Evolutionary conservation across 768 basidiomycete species (phyloP).

Genomic region (Dictyophora rubrovolvata): DNA sequence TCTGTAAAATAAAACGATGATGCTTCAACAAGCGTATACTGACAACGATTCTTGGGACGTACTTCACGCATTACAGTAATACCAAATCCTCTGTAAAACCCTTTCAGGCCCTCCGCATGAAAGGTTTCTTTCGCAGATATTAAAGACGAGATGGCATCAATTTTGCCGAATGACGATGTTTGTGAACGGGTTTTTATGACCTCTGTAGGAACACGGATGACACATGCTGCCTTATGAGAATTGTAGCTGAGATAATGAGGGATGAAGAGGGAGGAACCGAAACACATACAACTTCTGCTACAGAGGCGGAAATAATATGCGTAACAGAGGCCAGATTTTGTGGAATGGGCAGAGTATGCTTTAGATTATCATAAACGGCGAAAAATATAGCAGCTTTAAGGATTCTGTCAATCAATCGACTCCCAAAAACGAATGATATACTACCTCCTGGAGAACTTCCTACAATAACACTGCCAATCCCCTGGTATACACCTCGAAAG

Average conservation of each 20-base stretch:
- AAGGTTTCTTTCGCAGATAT: conserved; percentile 20
- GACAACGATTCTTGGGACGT: background rate
- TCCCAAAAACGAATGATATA: background rate
- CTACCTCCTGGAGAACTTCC: conserved; percentile 93
- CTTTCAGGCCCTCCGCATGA: conserved; percentile 26
- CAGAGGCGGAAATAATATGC: conserved; percentile 42
- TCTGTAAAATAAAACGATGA: conserved; percentile 34
- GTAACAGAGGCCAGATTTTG: conserved; percentile 44
- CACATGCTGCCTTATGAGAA: conserved; percentile 7
- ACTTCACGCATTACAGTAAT: conserved; percentile 36
- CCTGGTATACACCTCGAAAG: conserved; percentile 84
- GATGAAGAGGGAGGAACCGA: conserved; percentile 6
- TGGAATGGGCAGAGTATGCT: conserved; percentile 56
- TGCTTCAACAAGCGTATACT: background rate
- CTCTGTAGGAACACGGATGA: conserved; percentile 68
- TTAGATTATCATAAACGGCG: conserved; percentile 84
- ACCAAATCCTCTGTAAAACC: conserved; percentile 38
- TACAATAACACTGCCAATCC: conserved; percentile 86
- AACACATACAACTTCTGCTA: conserved; percentile 46
- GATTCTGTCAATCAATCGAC: background rate
- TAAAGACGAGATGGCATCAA: conserved; percentile 14
- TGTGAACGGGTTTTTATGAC: conserved; percentile 92
- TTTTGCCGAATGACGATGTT: conserved; percentile 59
- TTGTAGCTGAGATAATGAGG: conserved; percentile 9
- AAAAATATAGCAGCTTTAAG: conserved; percentile 88